phyloP scores from a whole-genome alignment of 1,284 basidiomycete genomes.

The Apiotrichum porosum region DNA sequence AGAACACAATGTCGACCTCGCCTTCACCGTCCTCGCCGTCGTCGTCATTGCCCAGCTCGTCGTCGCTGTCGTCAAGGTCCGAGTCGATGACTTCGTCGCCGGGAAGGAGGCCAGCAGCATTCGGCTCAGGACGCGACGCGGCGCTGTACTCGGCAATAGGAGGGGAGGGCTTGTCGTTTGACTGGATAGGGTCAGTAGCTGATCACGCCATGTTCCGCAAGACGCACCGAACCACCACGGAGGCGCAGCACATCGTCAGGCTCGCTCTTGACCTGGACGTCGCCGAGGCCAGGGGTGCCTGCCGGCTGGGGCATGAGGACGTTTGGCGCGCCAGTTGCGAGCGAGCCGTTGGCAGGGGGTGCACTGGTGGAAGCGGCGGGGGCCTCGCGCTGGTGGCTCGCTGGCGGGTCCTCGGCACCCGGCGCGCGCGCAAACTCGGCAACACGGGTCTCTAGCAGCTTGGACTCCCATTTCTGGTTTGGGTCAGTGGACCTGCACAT shows the following conservation, averaged over 20 bases:
- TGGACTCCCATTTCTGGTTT: slow-evolving; percentile 84
- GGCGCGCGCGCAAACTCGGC: slow-evolving; percentile 66
- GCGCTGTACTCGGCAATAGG: background rate
- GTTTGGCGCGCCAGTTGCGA: background rate
- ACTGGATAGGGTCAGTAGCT: too few relatives aligned
- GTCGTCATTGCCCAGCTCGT: slow-evolving; percentile 58
- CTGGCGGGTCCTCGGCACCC: slow-evolving; percentile 13
- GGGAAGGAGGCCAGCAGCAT: slow-evolving; percentile 48
- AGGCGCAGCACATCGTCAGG: slow-evolving; percentile 39
- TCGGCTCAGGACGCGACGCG: slow-evolving; percentile 39
- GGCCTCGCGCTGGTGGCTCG: slow-evolving; percentile 5
- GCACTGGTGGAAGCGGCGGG: background rate
- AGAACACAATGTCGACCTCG: slow-evolving; percentile 86
- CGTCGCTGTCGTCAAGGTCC: slow-evolving; percentile 83
- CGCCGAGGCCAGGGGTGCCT: too few relatives aligned
- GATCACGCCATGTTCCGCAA: too few relatives aligned
- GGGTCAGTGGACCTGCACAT: background rate
- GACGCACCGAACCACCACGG: slow-evolving; percentile 34
- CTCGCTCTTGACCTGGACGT: slow-evolving; percentile 38
- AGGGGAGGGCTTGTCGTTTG: too few relatives aligned
- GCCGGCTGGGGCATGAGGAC: slow-evolving; percentile 1
- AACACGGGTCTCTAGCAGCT: slow-evolving; percentile 84
- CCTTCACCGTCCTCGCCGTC: slow-evolving; percentile 51
- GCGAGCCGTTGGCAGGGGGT: background rate
- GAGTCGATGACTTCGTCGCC: slow-evolving; percentile 84